Base-by-base conservation (phyloP, 164 flowering plant species). In the Saururus chinensis region DNA sequence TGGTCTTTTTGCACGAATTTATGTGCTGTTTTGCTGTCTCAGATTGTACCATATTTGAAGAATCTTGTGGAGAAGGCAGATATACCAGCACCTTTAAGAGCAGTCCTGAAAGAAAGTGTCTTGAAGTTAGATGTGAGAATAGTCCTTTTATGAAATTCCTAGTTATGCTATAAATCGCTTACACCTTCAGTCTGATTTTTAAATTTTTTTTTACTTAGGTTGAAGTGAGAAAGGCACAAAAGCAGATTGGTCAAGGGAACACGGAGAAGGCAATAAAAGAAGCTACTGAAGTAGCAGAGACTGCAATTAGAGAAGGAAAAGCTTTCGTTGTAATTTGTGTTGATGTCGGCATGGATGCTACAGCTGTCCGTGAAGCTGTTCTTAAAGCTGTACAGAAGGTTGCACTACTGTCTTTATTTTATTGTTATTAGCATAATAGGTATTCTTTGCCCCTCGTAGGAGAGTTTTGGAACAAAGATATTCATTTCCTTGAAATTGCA, bases 351-450 rank as follows among this genome's bases (percentile, higher is more conserved):
- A 55, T 81, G 68, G 99, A 95, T 64, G 76, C 85, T 58, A 54
- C 80, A 57, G 97, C 99, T 21, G 80, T 89, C 9, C 92, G 96
- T 49, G 96, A 91, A 73, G 97, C 99, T 55, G 97, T 87, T 62
- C 60, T 77, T 17, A 83, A 82, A 82, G 91, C 81, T 60, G 60
- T 76, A 57, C 79, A 83, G 61, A 75, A 83, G 49, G 49, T 45
- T 4, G 37, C 37, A 30, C 37, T 30, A 30, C 6, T 30, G 17
- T 45, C 49, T 45, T 45, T 45, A 45, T 12, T 3, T 12, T 45
- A 45, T 45, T 12, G 8, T 41, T 41, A 8, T 9, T 41, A 13
- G 11, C 11, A 41, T 41, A 41, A 0, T 41, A 41, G 45, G n/a
- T n/a, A 30, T 30, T 30, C 6, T 30, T 30, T 30, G 37, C 37